These are phyloP conservation scores for Tulasnella sp. DNA, from an alignment of 768 basidiomycete genomes.

Conservation along the genomic window DNA sequence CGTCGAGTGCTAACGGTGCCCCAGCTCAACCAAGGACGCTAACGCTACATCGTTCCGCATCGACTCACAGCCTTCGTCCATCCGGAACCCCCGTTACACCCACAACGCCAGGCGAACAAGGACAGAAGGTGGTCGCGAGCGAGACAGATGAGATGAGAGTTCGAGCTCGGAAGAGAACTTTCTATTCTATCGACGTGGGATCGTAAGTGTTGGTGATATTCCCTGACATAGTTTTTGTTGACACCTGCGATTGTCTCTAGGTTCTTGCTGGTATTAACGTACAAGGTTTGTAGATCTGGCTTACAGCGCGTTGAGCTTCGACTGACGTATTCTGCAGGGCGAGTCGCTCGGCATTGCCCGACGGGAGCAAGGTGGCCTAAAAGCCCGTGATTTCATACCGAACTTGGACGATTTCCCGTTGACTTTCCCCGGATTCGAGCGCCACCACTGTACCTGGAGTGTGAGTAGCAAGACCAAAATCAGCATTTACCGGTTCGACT, in stretches of 20 bases:
- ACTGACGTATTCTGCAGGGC: conserved; percentile 33
- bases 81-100: neutral
- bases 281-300: conserved; percentile 31
- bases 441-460: conserved; percentile 75
- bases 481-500: neutral
- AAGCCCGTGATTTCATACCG: conserved; percentile 27
- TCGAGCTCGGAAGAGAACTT: conserved; percentile 13
- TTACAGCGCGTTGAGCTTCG: neutral
- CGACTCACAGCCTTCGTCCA: conserved; percentile 14
- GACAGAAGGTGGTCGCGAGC: conserved; percentile 27
- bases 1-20: neutral
- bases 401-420: conserved; percentile 72
- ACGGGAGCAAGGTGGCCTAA: conserved; percentile 26
- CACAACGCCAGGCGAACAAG: neutral
- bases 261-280: conserved; percentile 16
- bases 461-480: conserved; percentile 38
- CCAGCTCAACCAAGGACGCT: conserved; percentile 11
- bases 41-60: conserved; percentile 12
- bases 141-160: conserved; percentile 72
- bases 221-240: neutral
- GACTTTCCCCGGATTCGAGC: conserved; percentile 70
- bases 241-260: neutral
- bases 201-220: conserved; percentile 2
- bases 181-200: conserved; percentile 15
- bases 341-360: conserved; percentile 32